Evolutionary conservation across 345 rosid species (phyloP), one percentile per base, ranked within the genome.

Genomic region (Noccaea bulbosa): DNA sequence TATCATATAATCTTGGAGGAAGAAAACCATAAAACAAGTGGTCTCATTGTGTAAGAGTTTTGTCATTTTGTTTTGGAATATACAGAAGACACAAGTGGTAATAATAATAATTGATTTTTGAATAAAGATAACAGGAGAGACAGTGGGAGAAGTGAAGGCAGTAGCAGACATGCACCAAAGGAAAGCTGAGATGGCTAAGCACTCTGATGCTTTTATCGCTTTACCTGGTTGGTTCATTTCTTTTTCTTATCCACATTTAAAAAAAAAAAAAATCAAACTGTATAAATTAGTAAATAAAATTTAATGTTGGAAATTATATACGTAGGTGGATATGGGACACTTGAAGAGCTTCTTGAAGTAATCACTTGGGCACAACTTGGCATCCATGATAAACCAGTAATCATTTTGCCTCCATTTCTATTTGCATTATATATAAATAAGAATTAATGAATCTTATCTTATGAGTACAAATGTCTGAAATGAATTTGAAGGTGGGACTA

Each of bases 341-440:
- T 88, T 32, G 92, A 86, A 76, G 93, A 88, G 82, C 87, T 88
- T n/a, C 85, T 88, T 67, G 93, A 87, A 82, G 93, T 84, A 11
- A 88, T 83, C 60, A 78, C 94, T n/a, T 88, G 94, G 94, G 92
- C 95, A 43, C 92, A 88, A 73, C 92, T 88, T 22, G 95, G 95
- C 48, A 88, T 88, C 54, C 95, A 88, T 64, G 95, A 88, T 62
- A 88, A 88, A 72, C 95, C 95, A 35, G 95, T 88, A 84, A 79
- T 61, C 65, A 76, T 65, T 69, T 49, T 48, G 76, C 55, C 37
- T 69, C 52, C 51, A 54, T 37, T 44, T 75, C 41, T 53, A 54
- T 60, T 51, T 61, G 34, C n/a, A 62, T 54, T 35, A 66, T 17
- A 10, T 5, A 48, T 17, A 22, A 7, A 20, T 12, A 49, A 41